Evolutionary conservation across 192 early-diverging fungal genomes (phyloP).

Genomic region (Coemansia nantahalensis): DNA sequence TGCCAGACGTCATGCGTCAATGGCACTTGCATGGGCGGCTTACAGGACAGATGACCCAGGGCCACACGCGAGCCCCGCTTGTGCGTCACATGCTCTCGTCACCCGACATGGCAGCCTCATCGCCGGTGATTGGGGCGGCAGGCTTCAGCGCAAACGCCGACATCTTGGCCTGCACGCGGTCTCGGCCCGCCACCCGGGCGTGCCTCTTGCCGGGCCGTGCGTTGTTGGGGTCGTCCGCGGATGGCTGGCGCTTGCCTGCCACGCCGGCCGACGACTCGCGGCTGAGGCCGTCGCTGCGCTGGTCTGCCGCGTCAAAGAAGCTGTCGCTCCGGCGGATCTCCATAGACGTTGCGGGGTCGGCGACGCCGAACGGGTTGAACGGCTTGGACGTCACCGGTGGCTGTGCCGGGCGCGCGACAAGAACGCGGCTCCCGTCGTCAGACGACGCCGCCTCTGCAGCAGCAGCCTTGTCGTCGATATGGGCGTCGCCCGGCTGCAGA

Average conservation of each 20-base stretch:
- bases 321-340: constrained; percentile 48
- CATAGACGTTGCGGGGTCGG: constrained; percentile 32
- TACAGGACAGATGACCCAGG: no score
- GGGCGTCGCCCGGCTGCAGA: no score
- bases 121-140: background rate
- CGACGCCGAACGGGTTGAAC: constrained; percentile 48
- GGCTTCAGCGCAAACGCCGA: constrained; percentile 26
- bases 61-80: no score
- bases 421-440: background rate
- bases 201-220: no score
- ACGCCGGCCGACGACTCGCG: constrained; percentile 1
- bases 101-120: background rate
- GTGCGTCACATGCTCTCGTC: no score
- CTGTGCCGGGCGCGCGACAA: constrained; percentile 15
- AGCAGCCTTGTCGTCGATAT: constrained; percentile 1
- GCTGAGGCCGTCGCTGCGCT: constrained; percentile 13
- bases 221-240: background rate
- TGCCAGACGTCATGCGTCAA: no score
- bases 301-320: constrained; percentile 40
- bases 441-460: background rate
- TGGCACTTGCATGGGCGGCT: no score
- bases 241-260: constrained; percentile 15
- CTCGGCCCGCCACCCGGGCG: no score
- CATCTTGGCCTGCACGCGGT: constrained; percentile 14
- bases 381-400: constrained; percentile 42